Conservation (phyloP, 305 asterid genomes). For the Solanum hybrid region DNA sequence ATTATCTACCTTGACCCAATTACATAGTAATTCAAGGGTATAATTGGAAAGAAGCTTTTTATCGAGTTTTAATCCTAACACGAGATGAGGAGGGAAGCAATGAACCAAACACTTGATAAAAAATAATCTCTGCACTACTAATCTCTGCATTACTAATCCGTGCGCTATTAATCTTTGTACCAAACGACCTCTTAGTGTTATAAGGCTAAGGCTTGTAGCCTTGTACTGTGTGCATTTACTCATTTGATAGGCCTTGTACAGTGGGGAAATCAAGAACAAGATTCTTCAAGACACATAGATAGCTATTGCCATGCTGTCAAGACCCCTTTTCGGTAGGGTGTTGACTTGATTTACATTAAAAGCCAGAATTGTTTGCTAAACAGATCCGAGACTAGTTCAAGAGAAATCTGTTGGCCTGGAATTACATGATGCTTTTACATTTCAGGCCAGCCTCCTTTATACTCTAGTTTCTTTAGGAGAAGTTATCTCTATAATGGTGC, state of each 20-base stretch:
- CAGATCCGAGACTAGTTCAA: background rate
- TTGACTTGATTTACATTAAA: background rate
- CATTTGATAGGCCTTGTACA: background rate
- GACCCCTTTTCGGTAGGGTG: background rate
- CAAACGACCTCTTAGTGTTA: background rate
- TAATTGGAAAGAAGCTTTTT: background rate
- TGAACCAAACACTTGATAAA: background rate
- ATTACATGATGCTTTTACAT: background rate
- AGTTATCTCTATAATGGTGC: background rate
- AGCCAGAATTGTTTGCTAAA: background rate
- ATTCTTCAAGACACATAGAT: background rate
- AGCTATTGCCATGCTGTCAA: background rate
- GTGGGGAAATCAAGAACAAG: background rate
- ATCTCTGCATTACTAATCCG: background rate
- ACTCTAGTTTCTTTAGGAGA: background rate
- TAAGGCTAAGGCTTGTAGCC: background rate
- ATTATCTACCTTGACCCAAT: background rate
- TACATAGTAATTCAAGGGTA: background rate
- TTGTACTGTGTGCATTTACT: background rate
- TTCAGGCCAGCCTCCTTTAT: background rate
- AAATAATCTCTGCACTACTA: background rate
- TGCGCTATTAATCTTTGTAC: background rate
- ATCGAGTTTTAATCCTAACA: background rate
- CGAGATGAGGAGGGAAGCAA: background rate
- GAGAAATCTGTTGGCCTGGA: background rate